Evolutionary conservation across 441 rosid genomes (phyloP).

Genomic region (Theobroma grandiflorum): DNA sequence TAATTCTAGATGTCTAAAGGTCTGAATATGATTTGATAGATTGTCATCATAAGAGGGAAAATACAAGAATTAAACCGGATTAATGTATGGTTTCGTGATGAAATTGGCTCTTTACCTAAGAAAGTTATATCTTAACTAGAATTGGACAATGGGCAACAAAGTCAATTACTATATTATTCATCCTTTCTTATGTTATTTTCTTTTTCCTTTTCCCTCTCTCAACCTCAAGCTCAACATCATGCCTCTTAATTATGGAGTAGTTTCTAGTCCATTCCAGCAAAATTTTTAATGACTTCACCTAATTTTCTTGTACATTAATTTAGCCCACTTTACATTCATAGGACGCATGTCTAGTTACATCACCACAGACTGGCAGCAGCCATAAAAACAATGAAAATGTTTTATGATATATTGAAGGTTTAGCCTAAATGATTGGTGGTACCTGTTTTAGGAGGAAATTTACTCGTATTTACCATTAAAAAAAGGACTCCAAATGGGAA

Average conservation of each 20-base stretch:
- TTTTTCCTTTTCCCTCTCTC: neutral
- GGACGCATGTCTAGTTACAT: neutral
- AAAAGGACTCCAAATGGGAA: too few relatives aligned
- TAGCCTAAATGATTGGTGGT: too few relatives aligned
- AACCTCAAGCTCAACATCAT: neutral
- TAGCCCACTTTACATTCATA: neutral
- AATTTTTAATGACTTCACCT: neutral
- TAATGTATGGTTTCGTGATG: neutral
- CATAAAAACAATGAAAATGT: too few relatives aligned
- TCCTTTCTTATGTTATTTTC: neutral
- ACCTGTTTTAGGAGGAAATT: too few relatives aligned
- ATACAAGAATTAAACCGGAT: too few relatives aligned
- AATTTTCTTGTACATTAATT: neutral
- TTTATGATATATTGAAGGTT: too few relatives aligned
- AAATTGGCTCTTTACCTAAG: neutral
- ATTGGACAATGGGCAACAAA: neutral
- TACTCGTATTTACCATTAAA: too few relatives aligned
- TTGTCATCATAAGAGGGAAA: too few relatives aligned
- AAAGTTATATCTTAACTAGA: neutral
- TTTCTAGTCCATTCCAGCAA: neutral
- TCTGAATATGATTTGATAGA: too few relatives aligned
- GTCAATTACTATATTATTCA: neutral
- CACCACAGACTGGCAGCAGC: too few relatives aligned
- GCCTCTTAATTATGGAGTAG: neutral
- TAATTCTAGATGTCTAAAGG: neutral